Base-by-base conservation (phyloP, 139 green algal genomes). In the Haematococcus lacustris region DNA sequence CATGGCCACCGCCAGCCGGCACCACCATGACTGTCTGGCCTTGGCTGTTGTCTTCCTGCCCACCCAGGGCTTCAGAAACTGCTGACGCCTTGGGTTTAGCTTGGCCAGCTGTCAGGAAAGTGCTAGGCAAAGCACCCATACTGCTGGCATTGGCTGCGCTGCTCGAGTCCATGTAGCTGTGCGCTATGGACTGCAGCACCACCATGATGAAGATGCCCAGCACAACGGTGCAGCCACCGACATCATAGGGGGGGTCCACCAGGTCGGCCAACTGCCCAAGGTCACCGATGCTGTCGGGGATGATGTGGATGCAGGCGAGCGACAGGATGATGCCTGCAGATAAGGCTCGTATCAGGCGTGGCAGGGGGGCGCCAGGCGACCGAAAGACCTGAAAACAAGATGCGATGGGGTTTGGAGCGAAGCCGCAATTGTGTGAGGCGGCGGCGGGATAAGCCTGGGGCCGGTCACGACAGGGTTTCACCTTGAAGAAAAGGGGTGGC, bases 301-400 rank as follows among this genome's bases (percentile, higher is more conserved):
- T 43, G 38, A 90, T 79, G 39, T 91, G 86, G 34, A 91, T 73
- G 4, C 87, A 75, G 1, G 77, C 77, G 0, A 82, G 77, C 0
- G 77, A 37, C 33, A 82, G 28, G 39, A 82, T 78, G 61, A 78
- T 62, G 70, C 77, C 77, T 1, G 47, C 77, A 7, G 67, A 67
- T 7, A 78, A 71, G 34, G 70, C 50, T 28, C 77, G 60, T 23
- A 78, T 26, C 13, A 69, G 30, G 3, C 21, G 65, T 17, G 38
- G 17, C 28, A 50, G 9, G 53, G 17, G n/a, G n/a, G n/a, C n/a
- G n/a, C n/a, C n/a, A n/a, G n/a, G n/a, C n/a, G n/a, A n/a, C n/a
- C n/a, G n/a, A n/a, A n/a, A n/a, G n/a, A n/a, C n/a, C n/a, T n/a
- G n/a, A n/a, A n/a, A n/a, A n/a, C n/a, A n/a, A n/a, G n/a, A n/a